Conservation (phyloP, 108 stramenopile species). For the Nitzschia sp. region DNA sequence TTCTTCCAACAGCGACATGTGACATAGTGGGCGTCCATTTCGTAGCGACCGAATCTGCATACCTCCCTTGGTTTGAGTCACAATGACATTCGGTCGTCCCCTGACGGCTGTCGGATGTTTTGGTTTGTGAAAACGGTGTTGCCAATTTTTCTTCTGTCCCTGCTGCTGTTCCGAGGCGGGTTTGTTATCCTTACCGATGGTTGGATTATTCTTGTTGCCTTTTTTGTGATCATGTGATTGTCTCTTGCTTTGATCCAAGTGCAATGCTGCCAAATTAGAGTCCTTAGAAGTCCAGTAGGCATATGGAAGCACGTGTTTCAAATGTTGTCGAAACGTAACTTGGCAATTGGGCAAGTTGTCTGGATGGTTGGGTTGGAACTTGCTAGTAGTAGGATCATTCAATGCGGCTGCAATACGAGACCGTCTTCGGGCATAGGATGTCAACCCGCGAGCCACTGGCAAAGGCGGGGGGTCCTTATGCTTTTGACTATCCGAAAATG, state of each 20-base stretch:
- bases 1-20: conserved; percentile 69
- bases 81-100: conserved; percentile 76
- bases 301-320: conserved; percentile 31
- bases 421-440: conserved; percentile 68
- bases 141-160: conserved; percentile 16
- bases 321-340: conserved; percentile 23
- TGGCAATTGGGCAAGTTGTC: conserved; percentile 35
- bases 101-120: conserved; percentile 1
- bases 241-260: conserved; percentile 36
- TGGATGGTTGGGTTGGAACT: neutral
- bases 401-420: conserved; percentile 47
- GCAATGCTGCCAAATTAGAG: conserved; percentile 32
- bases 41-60: conserved; percentile 78
- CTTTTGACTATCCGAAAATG: conserved; percentile 21
- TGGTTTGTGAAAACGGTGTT: conserved; percentile 20
- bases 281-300: conserved; percentile 42
- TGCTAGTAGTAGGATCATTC: neutral
- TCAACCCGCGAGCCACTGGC: conserved; percentile 22
- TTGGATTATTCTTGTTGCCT: conserved; percentile 19
- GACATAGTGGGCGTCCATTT: conserved; percentile 79
- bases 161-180: conserved; percentile 12
- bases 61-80: conserved; percentile 62
- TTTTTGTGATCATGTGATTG: conserved; percentile 16
- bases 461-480: conserved; percentile 18
- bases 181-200: neutral